Base-by-base conservation (phyloP, 176 grass and related monocot genomes). In the Avena eriantha region DNA sequence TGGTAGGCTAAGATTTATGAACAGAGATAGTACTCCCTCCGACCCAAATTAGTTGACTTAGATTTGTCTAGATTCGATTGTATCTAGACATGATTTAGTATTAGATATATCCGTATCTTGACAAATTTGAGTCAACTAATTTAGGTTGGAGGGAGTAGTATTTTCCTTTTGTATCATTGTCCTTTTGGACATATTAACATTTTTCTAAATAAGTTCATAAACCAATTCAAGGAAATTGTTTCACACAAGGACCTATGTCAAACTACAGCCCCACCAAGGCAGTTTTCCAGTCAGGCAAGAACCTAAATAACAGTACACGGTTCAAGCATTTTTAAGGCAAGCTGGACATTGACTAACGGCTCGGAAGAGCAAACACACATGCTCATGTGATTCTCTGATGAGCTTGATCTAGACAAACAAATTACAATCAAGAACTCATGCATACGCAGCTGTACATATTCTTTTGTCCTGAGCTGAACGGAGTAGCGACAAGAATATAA, bases 351-450 rank as follows among this genome's bases (percentile, higher is more conserved):
- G 50, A 55, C 51, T 10, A 76, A 47, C 46, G 47, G 66, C 6
- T 70, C 4, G 15, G 29, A 34, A 66, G 46, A 57, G 47, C 31
- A 69, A 33, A 73, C 67, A 67, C 59, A 78, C 23, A 39, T 85
- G 54, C 76, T 89, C 21, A 56, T 75, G 39, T 21, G 39, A 79
- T 63, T n/a, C 49, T 22, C 69, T 51, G 18, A 61, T 41, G 24
- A 54, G 15, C 36, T 71, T 43, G 64, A 8, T 14, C 24, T 54
- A 49, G 11, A 39, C 63, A 68, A 68, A 21, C 63, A 59, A 43
- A 82, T n/a, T 22, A 23, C 7, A 78, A 58, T 56, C 24, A 10
- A 26, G 59, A 66, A 74, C 53, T 22, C 35, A 67, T 54, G 51
- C 51, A 54, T 54, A 18, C 51, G 16, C 13, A 76, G 6, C 4